Evolutionary conservation across 768 basidiomycete genomes (phyloP), one percentile per base, ranked within the genome.

Genomic region (Jaapia argillacea): DNA sequence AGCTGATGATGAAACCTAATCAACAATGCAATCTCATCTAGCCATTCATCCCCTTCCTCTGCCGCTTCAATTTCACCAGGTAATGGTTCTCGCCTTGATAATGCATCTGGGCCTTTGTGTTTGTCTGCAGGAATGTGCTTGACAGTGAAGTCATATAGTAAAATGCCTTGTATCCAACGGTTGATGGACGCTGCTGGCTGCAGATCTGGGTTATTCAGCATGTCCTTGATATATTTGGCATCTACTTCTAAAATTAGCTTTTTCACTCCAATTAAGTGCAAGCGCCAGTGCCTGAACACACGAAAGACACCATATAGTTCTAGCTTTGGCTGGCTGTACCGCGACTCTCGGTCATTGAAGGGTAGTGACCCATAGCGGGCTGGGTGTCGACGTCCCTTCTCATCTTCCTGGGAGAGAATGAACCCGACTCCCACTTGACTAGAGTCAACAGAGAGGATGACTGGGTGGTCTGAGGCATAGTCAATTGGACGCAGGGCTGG

Each of bases 171-270:
- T 21, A 70, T 66, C 70, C 69, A 71, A 10, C 58, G 44, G 41
- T 70, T 71, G 4, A 70, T 63, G 0, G 66, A 46, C 0, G 65
- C 60, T 44, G 62, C 65, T 0, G 64, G 66, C 14, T 57, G 56
- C 0, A 63, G 20, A 27, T 69, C 64, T 1, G 68, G 66, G 12
- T 62, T 44, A 39, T 69, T 65, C 2, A 71, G 40, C 66, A 69
- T 71, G n/a, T 62, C 64, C 42, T 63, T 63, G 5, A 71, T 67
- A 45, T 64, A 64, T 24, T 62, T 52, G 0, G 64, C 67, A 49
- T 71, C 64, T 0, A 64, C 61, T 48, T 69, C 64, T 0, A 71
- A 53, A 16, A 51, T 40, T 0, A 71, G 47, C 2, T 56, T 61
- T 24, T 51, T 48, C 0, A 58, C 48, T 16, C 61, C 62, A 36